Conservation (phyloP, 1,284 basidiomycete genomes). For the Ceratobasidium sp. region DNA sequence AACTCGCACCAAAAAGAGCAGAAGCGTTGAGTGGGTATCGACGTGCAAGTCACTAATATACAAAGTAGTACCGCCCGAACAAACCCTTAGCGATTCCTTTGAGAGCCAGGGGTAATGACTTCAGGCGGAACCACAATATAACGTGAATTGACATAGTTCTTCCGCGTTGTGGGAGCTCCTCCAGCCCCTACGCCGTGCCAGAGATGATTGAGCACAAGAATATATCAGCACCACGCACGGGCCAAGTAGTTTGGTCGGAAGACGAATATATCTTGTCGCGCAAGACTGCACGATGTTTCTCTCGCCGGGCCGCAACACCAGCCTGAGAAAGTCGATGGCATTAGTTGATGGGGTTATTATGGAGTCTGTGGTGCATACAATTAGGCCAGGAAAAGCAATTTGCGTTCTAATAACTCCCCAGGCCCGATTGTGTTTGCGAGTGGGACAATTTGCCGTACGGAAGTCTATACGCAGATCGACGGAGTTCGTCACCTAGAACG, state of each 20-base stretch:
- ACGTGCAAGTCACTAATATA: too few relatives aligned
- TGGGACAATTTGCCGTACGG: constrained; percentile 10
- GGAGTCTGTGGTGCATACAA: neutral
- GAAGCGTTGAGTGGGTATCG: too few relatives aligned
- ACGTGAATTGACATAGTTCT: constrained; percentile 17
- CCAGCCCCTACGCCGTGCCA: constrained; percentile 19
- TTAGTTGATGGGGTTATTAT: neutral
- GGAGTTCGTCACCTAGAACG: neutral
- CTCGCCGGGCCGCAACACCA: constrained; percentile 11
- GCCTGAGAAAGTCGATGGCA: neutral
- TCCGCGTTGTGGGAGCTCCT: neutral
- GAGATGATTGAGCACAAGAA: constrained; percentile 14
- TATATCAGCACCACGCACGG: neutral
- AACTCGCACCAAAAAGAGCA: too few relatives aligned
- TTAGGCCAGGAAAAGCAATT: neutral
- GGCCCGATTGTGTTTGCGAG: neutral
- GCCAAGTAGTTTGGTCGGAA: neutral
- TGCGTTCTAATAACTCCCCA: neutral
- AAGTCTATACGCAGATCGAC: constrained; percentile 1
- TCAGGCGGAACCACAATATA: neutral
- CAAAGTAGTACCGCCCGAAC: too few relatives aligned
- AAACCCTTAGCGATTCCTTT: too few relatives aligned
- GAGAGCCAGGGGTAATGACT: constrained; percentile 50
- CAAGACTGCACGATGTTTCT: constrained; percentile 17
- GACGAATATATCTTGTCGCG: neutral